Base-by-base conservation (phyloP, 306 rosid species). In the Cicer pinnatifidum region DNA sequence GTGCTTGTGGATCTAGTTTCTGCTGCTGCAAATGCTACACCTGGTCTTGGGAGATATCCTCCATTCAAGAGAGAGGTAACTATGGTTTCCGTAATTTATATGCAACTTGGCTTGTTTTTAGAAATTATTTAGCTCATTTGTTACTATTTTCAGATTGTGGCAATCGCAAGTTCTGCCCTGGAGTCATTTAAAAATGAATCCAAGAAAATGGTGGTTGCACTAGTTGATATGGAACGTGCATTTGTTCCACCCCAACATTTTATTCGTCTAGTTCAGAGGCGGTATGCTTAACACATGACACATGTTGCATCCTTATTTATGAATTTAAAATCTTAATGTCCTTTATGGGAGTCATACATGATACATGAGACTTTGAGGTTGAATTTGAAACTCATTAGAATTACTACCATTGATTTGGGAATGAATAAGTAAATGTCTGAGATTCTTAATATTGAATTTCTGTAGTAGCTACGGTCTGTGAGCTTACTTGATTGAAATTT, bases 211-310 rank as follows among this genome's bases (percentile, higher is more conserved):
- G 99, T 94, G 74, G 91, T 94, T 82, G 96, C 97, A 12, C 85
- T 94, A 58, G 97, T 94, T 73, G 99, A 94, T 82, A 94, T 94
- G 99, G 99, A 94, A 79, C 92, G 99, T 50, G 95, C 96, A 82
- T 94, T 91, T 91, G 99, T 94, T 73, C 99, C 99, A 17, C 99
- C 99, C 9, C 99, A 94, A 53, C 99, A 94, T 75, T 94, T 94
- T 56, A 94, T 94, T 79, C 96, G 99, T 78, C 86, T 94, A 69
- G 95, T 94, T 81, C 97, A 94, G 82, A 88, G 99, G 79, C 88
- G 99, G 99, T 94, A 88, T 66, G 85, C 52, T 58, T 52, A 62
- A 66, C 56, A 46, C 39, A 44, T 62, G 63, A 68, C 77, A 60
- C 67, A 33, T 19, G 11, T 50, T 67, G 35, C 57, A 67, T 62